A percentile compares a stretch with the other conserved stretches of the same genome.
Evolutionary conservation across 805 yeast genomes (phyloP).

Genomic region (Sugiyamaella chiloensis): DNA sequence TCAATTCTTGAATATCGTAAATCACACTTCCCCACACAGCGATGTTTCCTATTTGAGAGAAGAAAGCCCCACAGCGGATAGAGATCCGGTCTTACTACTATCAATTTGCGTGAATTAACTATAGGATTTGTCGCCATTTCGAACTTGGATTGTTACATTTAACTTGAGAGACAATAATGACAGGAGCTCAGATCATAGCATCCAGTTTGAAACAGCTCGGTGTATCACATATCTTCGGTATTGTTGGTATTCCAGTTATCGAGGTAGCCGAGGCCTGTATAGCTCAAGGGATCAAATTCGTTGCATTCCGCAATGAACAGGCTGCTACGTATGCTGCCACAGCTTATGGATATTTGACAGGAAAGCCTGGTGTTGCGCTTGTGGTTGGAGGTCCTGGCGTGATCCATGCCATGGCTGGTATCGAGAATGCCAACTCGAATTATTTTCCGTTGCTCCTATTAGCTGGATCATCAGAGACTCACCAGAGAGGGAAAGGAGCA

Average conservation of each 20-base stretch:
- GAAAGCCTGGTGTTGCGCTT: constrained; percentile 60
- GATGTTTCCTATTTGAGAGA: no score
- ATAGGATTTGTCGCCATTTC: no score
- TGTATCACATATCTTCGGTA: constrained; percentile 58
- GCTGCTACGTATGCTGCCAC: constrained; percentile 76
- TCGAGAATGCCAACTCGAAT: constrained; percentile 59
- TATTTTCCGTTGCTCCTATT: constrained; percentile 63
- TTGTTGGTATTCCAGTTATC: constrained; percentile 74
- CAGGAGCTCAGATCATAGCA: constrained; percentile 51
- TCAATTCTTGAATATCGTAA: no score
- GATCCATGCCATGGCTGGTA: constrained; percentile 63
- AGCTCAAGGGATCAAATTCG: constrained; percentile 50
- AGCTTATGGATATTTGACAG: constrained; percentile 62
- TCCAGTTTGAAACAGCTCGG: constrained; percentile 46
- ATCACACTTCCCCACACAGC: no score
- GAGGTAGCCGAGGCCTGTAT: constrained; percentile 65
- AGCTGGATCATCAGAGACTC: constrained; percentile 58
- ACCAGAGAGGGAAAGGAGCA: constrained; percentile 54
- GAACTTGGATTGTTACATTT: no score
- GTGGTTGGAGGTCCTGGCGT: constrained; percentile 79
- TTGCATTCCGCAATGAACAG: constrained; percentile 67
- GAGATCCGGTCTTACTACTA: no score
- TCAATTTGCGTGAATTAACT: no score
- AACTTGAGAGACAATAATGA: constrained; percentile 5
- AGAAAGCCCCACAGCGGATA: no score